phyloP scores from a whole-genome alignment of 116 monocot genomes.

The Phalaenopsis hybrid region DNA sequence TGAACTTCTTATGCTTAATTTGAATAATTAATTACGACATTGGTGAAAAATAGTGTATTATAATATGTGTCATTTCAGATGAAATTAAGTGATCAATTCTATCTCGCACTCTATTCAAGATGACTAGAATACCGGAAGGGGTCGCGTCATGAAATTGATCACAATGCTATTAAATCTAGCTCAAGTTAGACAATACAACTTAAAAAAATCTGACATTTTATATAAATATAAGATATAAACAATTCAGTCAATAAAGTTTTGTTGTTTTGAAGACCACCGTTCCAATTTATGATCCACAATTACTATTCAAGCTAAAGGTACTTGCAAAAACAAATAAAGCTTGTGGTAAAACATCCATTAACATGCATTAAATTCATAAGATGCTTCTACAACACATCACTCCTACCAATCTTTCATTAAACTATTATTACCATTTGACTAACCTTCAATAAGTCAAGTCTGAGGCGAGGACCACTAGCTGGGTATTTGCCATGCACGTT shows the following conservation, averaged over 20 bases:
- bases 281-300: not conserved
- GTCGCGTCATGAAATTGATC: too few species aligned
- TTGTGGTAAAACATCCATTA: not conserved
- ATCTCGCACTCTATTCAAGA: too few species aligned
- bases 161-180: too few species aligned
- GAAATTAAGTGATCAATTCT: too few species aligned
- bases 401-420: not conserved
- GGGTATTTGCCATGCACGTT: slow-evolving; percentile 97
- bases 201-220: too few species aligned
- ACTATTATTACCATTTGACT: not conserved
- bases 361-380: not conserved
- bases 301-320: not conserved
- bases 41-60: too few species aligned
- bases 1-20: too few species aligned
- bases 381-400: not conserved
- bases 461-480: slow-evolving; percentile 67
- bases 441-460: slow-evolving; percentile 84
- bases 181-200: too few species aligned
- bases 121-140: too few species aligned
- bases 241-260: not conserved
- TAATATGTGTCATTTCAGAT: too few species aligned
- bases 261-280: not conserved
- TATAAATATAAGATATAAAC: too few species aligned
- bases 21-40: too few species aligned
- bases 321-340: not conserved